Evolutionary conservation across 2,329 filamentous ascomycete genomes (phyloP).

Genomic region (Xylaria digitata): DNA sequence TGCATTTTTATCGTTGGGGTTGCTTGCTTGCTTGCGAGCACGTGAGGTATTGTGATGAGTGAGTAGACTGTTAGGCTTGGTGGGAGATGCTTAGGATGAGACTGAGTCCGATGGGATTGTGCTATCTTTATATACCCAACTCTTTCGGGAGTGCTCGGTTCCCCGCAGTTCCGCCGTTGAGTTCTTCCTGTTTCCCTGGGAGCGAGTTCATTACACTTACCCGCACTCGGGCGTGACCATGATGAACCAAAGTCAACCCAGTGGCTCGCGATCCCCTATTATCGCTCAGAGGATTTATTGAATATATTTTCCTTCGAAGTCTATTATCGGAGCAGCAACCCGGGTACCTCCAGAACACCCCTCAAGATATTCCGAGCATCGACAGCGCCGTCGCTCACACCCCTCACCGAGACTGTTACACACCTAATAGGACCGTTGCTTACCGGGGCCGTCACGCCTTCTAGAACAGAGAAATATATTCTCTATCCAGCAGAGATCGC

Average conservation of each 20-base stretch:
- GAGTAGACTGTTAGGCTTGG: constrained; percentile 18
- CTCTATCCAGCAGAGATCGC: too few species aligned
- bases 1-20: constrained; percentile 28
- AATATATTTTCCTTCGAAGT: not conserved
- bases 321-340: not conserved
- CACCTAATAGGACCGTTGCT: too few species aligned
- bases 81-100: constrained; percentile 13
- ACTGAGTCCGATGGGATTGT: not conserved
- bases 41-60: not conserved
- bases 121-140: constrained; percentile 21
- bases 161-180: not conserved
- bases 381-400: not conserved
- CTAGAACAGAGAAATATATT: too few species aligned
- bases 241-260: not conserved
- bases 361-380: not conserved
- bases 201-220: not conserved
- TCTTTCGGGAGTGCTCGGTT: not conserved
- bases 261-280: constrained; percentile 23
- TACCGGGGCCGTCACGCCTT: too few species aligned
- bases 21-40: not conserved
- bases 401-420: not conserved
- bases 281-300: not conserved
- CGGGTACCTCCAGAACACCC: not conserved
- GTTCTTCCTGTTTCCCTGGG: not conserved
- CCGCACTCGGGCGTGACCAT: not conserved